Evolutionary conservation across 257 asterid genomes (phyloP).

Genomic region (Solanum bukasovii): DNA sequence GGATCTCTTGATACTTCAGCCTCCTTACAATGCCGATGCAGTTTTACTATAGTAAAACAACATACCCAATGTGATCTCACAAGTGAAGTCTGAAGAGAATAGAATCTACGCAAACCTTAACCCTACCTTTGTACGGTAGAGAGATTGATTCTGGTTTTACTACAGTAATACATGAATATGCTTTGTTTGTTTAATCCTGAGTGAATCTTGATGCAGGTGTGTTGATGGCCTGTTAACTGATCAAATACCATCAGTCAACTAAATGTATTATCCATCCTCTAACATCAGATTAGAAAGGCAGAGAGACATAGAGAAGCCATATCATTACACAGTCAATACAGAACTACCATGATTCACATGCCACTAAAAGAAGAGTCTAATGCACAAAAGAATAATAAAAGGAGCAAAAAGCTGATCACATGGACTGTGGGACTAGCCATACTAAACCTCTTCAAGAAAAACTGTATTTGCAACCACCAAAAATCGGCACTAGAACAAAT

Average conservation of each 20-base stretch:
- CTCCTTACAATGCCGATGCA: background rate
- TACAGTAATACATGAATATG: background rate
- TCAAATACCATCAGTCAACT: background rate
- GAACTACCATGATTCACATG: background rate
- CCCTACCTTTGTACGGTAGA: background rate
- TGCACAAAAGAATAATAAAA: background rate
- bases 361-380: conserved; percentile 7
- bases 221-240: background rate
- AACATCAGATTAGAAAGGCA: background rate
- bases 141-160: background rate
- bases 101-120: background rate
- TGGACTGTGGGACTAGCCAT: conserved; percentile 8
- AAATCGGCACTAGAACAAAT: conserved; percentile 31
- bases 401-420: background rate
- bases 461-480: conserved; percentile 22
- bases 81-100: background rate
- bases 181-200: background rate
- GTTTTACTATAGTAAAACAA: background rate
- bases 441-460: conserved; percentile 15
- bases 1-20: background rate
- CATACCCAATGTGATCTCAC: background rate
- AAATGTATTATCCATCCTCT: background rate
- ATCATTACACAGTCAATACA: background rate
- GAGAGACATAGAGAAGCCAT: background rate
- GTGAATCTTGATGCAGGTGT: background rate